phyloP scores from a whole-genome alignment of 768 basidiomycete species.

The Gloeopeniophorella convolvens region DNA sequence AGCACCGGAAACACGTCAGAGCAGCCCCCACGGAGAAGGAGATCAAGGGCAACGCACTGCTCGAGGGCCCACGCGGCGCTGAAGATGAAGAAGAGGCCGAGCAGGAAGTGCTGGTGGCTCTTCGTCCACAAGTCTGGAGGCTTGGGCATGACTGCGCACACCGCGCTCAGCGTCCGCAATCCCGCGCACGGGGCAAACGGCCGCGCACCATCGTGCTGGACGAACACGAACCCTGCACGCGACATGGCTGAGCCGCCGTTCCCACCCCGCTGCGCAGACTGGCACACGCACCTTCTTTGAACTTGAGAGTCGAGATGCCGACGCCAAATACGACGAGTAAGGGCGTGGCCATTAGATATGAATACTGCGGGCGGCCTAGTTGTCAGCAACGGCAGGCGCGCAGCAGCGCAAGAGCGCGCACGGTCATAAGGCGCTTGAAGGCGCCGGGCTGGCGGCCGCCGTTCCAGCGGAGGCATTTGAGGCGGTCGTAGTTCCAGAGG shows the following conservation, averaged over 20 bases:
- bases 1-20: background rate
- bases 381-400: background rate
- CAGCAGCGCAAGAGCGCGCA: conserved; percentile 31
- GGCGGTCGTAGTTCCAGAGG: conserved; percentile 75
- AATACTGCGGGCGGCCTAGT: conserved; percentile 43
- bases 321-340: conserved; percentile 59
- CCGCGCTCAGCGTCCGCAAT: background rate
- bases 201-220: conserved; percentile 31
- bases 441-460: conserved; percentile 74
- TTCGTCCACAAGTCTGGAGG: conserved; percentile 48
- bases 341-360: conserved; percentile 68
- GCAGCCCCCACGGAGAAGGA: background rate
- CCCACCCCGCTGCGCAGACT: too few relatives aligned
- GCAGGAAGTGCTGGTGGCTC: conserved; percentile 44
- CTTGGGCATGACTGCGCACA: conserved; percentile 43
- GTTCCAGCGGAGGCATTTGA: conserved; percentile 70
- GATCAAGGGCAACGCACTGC: conserved; percentile 41
- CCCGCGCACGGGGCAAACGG: background rate
- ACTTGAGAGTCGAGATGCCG: conserved; percentile 59
- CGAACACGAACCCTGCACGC: conserved; percentile 23
- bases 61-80: conserved; percentile 74
- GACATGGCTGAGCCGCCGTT: too few relatives aligned
- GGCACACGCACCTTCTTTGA: conserved; percentile 63
- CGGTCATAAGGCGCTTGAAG: conserved; percentile 88
- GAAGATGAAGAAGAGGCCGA: conserved; percentile 66